phyloP scores from a whole-genome alignment of 306 rosid genomes.

The Rubus idaeus region DNA sequence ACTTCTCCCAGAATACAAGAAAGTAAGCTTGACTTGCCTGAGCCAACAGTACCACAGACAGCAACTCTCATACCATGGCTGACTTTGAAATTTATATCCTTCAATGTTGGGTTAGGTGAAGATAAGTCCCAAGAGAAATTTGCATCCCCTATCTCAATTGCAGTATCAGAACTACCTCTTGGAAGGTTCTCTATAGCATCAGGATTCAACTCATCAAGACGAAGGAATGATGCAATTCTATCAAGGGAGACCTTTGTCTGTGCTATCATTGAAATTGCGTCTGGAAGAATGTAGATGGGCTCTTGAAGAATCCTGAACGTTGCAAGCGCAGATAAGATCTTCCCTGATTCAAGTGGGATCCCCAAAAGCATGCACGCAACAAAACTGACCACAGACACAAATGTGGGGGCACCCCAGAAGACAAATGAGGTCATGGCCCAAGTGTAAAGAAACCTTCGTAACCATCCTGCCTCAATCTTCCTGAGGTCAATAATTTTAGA shows the following conservation, averaged over 20 bases:
- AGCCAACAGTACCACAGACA: constrained; percentile 84
- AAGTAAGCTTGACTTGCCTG: constrained; percentile 89
- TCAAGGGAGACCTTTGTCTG: constrained; percentile 84
- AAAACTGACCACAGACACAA: constrained; percentile 70
- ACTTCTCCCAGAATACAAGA: constrained; percentile 80
- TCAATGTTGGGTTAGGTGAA: constrained; percentile 45
- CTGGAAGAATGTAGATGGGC: constrained; percentile 68
- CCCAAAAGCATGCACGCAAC: constrained; percentile 68
- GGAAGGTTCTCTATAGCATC: constrained; percentile 68
- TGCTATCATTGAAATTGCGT: constrained; percentile 63
- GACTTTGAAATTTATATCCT: constrained; percentile 50
- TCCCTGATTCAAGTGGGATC: constrained; percentile 84
- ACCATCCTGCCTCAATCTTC: constrained; percentile 59
- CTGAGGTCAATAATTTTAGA: constrained; percentile 58
- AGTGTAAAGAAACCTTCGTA: constrained; percentile 52
- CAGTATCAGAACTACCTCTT: constrained; percentile 50
- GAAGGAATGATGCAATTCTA: constrained; percentile 68
- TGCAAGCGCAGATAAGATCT: constrained; percentile 85
- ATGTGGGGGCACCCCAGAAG: constrained; percentile 72
- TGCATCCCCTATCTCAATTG: constrained; percentile 63
- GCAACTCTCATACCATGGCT: constrained; percentile 72
- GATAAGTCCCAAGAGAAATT: constrained; percentile 80
- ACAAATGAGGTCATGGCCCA: constrained; percentile 46
- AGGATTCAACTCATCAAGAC: constrained; percentile 61
- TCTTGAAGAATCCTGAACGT: constrained; percentile 81